Evolutionary conservation across 2,329 filamentous ascomycete species (phyloP).

Genomic region (Allantophomopsis lycopodina): DNA sequence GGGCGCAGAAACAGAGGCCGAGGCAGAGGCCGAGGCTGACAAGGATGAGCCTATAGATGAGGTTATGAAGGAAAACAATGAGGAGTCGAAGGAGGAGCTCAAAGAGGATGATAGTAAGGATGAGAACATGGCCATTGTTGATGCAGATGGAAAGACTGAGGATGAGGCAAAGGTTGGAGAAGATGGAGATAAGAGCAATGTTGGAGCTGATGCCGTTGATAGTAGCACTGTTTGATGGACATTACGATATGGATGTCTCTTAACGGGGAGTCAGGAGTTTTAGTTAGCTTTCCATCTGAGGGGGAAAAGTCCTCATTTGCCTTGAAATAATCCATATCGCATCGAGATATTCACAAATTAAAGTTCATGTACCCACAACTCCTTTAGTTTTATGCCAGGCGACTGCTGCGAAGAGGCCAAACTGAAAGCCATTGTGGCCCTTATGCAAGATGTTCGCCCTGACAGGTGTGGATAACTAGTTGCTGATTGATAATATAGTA

Average conservation of each 20-base stretch:
- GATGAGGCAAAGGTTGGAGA: conserved; percentile 3
- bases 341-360: too few species aligned
- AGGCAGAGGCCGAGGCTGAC: conserved; percentile 37
- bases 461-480: too few species aligned
- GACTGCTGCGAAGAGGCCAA: too few species aligned
- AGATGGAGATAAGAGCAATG: conserved; percentile 5
- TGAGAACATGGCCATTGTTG: conserved; percentile 3
- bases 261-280: too few species aligned
- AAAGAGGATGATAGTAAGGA: conserved; percentile 3
- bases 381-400: too few species aligned
- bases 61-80: conserved; percentile 6
- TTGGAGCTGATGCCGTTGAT: conserved; percentile 8
- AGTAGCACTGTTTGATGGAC: conserved; percentile 7
- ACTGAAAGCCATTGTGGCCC: too few species aligned
- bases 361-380: too few species aligned
- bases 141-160: conserved; percentile 9
- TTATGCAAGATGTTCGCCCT: too few species aligned
- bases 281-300: too few species aligned
- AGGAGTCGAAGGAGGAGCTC: conserved; percentile 3
- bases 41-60: conserved; percentile 5
- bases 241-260: not conserved
- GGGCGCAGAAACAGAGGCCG: conserved; percentile 22
- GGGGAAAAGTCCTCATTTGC: too few species aligned
- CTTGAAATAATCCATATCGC: too few species aligned
- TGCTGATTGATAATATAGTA: too few species aligned